Conservation (phyloP, 108 stramenopile genomes). For the Asterionellopsis glacialis region DNA sequence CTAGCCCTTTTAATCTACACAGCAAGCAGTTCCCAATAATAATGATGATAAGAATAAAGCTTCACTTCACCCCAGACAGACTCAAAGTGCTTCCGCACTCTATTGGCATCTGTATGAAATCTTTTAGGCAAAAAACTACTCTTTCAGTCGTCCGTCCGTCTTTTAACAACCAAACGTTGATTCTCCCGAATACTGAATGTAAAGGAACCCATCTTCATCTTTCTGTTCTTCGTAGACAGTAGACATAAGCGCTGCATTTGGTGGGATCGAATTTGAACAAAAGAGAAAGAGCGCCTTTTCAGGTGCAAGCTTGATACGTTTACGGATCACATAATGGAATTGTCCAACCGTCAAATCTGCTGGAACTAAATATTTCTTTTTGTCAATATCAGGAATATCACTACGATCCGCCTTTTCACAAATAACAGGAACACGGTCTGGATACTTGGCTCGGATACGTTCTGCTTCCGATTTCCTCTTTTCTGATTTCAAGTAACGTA, state of each 20-base stretch:
- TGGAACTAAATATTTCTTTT: constrained; percentile 97
- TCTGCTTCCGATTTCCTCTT: constrained; percentile 89
- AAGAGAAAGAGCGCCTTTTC: constrained; percentile 90
- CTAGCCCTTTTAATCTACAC: too few species aligned
- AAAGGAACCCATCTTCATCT: constrained; percentile 97
- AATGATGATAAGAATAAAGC: too few species aligned
- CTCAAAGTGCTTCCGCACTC: too few species aligned
- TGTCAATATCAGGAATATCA: constrained; percentile 99
- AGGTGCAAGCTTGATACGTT: constrained; percentile 92
- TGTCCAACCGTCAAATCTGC: constrained; percentile 96
- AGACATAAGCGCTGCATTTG: constrained; percentile 89
- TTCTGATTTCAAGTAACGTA: constrained; percentile 33
- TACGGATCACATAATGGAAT: constrained; percentile 98
- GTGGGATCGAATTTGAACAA: constrained; percentile 88
- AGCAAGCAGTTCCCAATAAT: too few species aligned
- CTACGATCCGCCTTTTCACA: constrained; percentile 95
- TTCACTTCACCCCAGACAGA: too few species aligned
- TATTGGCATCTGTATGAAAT: too few species aligned
- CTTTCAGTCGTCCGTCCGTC: too few species aligned
- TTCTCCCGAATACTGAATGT: constrained; percentile 98
- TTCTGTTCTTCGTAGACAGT: constrained; percentile 96
- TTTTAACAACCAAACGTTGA: constrained; percentile 86
- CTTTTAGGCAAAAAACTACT: too few species aligned
- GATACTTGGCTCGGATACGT: constrained; percentile 93
- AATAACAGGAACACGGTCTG: constrained; percentile 98